Conservation (phyloP, 1,284 basidiomycete species). For the Ceraceosorus bombacis region DNA sequence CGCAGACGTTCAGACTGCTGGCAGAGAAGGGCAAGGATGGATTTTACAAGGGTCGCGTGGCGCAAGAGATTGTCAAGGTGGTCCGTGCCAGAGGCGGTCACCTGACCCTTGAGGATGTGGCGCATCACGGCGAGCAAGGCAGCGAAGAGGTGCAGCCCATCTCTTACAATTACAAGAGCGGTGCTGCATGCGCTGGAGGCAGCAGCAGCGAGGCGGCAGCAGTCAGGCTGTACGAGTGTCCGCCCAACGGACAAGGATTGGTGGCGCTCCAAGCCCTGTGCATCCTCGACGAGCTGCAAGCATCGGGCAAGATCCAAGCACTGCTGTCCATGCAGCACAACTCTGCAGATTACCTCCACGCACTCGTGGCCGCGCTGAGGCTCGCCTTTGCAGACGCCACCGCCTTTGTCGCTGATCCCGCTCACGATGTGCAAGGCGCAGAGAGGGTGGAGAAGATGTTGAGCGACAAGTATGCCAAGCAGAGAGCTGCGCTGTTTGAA, state of each 20-base stretch:
- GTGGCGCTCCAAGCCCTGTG: conserved; percentile 85
- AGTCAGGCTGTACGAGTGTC: conserved; percentile 60
- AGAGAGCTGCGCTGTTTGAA: conserved; percentile 73
- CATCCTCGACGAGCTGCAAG: conserved; percentile 77
- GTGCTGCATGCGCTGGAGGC: conserved; percentile 13
- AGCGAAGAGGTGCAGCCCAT: conserved; percentile 79
- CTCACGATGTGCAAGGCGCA: conserved; percentile 62
- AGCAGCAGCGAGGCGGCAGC: conserved; percentile 51
- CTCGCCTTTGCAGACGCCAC: conserved; percentile 73
- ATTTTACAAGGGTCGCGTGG: conserved; percentile 83
- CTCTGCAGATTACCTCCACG: conserved; percentile 76
- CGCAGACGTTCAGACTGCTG: conserved; percentile 70
- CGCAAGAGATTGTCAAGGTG: conserved; percentile 74
- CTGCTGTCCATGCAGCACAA: conserved; percentile 77
- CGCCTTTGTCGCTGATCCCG: conserved; percentile 82
- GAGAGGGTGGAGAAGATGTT: conserved; percentile 55
- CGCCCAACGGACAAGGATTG: conserved; percentile 92
- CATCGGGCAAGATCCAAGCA: conserved; percentile 62
- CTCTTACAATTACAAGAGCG: conserved; percentile 67
- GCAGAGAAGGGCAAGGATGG: conserved; percentile 76
- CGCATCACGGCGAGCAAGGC: conserved; percentile 56
- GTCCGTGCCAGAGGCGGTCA: conserved; percentile 69
- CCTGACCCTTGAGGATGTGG: conserved; percentile 81
- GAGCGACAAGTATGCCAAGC: conserved; percentile 66
- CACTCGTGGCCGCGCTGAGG: conserved; percentile 70